Percentiles rank a stretch among this genome's conserved stretches.
phyloP scores from a whole-genome alignment of 768 basidiomycete genomes.

The Boletus sp. region DNA sequence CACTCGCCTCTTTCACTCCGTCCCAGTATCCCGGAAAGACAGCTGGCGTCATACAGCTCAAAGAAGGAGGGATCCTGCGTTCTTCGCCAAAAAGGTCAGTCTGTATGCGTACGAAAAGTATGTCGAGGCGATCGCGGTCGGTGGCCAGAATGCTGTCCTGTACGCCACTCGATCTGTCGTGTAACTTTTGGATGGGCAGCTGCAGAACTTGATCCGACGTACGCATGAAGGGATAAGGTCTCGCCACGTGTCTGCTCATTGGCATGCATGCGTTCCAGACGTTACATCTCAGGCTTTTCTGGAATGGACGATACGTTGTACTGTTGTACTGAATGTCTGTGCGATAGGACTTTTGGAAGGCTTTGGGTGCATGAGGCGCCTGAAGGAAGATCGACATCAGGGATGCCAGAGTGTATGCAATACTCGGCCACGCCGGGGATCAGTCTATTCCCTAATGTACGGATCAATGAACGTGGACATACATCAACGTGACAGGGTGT shows the following conservation, averaged over 20 bases:
- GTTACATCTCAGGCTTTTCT: background rate
- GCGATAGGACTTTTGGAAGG: too few species aligned
- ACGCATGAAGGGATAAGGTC: background rate
- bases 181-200: too few species aligned
- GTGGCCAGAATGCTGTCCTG: background rate
- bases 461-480: background rate
- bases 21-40: too few species aligned
- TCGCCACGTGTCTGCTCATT: conserved; percentile 1
- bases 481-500: too few species aligned
- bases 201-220: too few species aligned
- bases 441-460: background rate
- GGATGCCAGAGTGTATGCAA: too few species aligned
- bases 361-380: too few species aligned
- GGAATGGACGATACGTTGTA: background rate
- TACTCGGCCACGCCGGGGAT: too few species aligned
- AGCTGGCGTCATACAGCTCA: background rate
- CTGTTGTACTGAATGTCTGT: too few species aligned
- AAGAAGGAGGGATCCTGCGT: too few species aligned
- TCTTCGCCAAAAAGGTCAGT: background rate
- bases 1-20: too few species aligned
- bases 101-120: background rate
- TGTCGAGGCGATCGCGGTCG: conserved; percentile 1
- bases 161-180: background rate
- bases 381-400: too few species aligned
- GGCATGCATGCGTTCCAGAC: background rate